Base-by-base conservation (phyloP, 768 basidiomycete species). In the Nidularia sp. region DNA sequence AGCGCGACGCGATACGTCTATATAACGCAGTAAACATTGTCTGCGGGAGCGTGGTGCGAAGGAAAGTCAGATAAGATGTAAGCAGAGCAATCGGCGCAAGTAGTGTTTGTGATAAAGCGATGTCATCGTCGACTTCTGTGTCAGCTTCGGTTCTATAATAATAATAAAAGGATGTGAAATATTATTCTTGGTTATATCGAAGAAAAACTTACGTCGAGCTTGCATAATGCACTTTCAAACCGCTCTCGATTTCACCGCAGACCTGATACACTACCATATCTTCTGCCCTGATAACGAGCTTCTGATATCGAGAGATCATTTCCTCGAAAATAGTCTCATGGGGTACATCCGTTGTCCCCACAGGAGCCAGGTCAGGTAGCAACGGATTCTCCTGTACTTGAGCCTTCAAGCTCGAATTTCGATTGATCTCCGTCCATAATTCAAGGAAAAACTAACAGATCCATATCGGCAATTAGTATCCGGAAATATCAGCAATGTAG, bases 391-490 rank as follows among this genome's bases (percentile, higher is more conserved):
- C 70, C 54, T 77, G 69, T 6, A 77, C 80, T 53, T 73, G 74
- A n/a, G 73, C 69, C 18, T 85, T 84, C 9, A 92, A 71, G 25
- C 75, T 71, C 3, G 79, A 73, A 33, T 79, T 76, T 41, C 70
- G 78, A 55, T 80, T 82, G 58, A 94, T 90, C 59, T 92, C 90
- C 9, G 80, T 70, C 87, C 88, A 93, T 33, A 99, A 68, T 65
- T 97, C 91, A 12, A 99, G 72, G 74, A 96, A 98, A 70, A 93
- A 94, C 94, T 97, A 60, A 29, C 45, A 49, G n/a, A n/a, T n/a
- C n/a, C n/a, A n/a, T n/a, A n/a, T n/a, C 34, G 49, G 9, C 39
- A 41, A 34, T 18, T 15, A 34, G 8, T 45, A 42, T 41, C 48
- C 49, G 45, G 46, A 34, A 49, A 32, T 13, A 29, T 25, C 48